Base-by-base conservation (phyloP, 2,329 filamentous ascomycete species). In the Trichothecium roseum region DNA sequence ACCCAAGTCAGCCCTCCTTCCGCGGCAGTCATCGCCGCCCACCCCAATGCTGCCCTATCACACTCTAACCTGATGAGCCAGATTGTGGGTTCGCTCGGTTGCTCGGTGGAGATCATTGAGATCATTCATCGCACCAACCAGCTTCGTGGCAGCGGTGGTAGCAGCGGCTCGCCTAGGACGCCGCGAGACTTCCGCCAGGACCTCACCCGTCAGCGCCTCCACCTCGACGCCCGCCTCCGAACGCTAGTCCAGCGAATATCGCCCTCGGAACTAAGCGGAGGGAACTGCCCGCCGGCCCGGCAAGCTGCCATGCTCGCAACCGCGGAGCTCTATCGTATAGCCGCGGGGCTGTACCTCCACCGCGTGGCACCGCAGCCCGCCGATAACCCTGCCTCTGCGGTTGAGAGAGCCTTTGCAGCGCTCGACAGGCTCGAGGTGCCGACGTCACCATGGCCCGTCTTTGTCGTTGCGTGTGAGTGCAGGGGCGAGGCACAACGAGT, bases 281-380 rank as follows among this genome's bases (percentile, higher is more conserved):
- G 32, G 27, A 9, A 10, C n/a, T 28, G 51, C 44, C 54, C 53
- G 39, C 37, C 46, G 28, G 37, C 45, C 38, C 45, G 42, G 18
- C 47, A 52, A 28, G 40, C 56, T 18, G 48, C 56, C 61, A 43
- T 53, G 50, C 32, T 48, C 4, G 53, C 56, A 28, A 70, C 67
- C 4, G 66, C 67, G 8, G 65, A 70, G 46, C 56, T 69, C n/a
- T 71, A 70, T 40, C 61, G 66, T 5, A 54, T 70, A 15, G 67
- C 64, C 1, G 55, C 65, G 2, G 53, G 63, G 24, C 54, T 69
- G 1, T 70, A 69, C 39, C 56, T 64, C 6, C 55, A 61, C 30
- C 54, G 54, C 22, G 46, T 53, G 32, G 18, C 47, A 49, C 34
- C 47, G 35, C 20, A 33, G 30, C 10, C 42, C 36, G 41, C 37